Conservation (phyloP, 2,329 filamentous ascomycete genomes). For the Epichloe baconii region DNA sequence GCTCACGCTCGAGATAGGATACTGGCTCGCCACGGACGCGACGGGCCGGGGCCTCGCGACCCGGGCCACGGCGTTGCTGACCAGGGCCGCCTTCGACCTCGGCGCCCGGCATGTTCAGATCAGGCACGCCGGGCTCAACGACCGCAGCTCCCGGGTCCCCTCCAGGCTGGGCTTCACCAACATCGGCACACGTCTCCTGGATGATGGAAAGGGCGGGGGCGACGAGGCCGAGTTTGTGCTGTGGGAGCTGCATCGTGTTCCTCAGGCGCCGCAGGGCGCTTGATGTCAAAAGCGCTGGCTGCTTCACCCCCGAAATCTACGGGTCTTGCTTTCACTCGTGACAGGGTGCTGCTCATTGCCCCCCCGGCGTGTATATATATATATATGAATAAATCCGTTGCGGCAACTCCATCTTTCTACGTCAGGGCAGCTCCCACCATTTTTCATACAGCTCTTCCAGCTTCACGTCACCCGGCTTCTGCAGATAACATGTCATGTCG, state of each 20-base stretch:
- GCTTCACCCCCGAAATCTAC: too few relatives aligned
- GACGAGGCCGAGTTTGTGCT: neutral
- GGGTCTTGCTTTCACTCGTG: too few relatives aligned
- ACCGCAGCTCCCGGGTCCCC: constrained; percentile 6
- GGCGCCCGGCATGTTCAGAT: constrained; percentile 9
- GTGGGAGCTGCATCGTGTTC: neutral
- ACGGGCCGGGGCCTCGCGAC: constrained; percentile 10
- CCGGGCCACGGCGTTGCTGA: constrained; percentile 7
- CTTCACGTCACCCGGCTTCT: constrained; percentile 40
- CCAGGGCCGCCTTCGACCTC: constrained; percentile 6
- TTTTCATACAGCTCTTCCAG: constrained; percentile 51
- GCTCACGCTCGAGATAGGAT: constrained; percentile 8
- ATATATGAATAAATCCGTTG: too few relatives aligned
- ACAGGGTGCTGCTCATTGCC: too few relatives aligned
- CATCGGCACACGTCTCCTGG: neutral
- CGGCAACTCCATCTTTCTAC: neutral
- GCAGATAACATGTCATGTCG: constrained; percentile 53
- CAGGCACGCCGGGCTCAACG: constrained; percentile 7
- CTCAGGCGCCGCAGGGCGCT: too few relatives aligned
- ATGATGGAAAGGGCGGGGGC: neutral
- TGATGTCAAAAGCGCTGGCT: too few relatives aligned
- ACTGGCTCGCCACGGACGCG: constrained; percentile 9
- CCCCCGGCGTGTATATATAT: too few relatives aligned
- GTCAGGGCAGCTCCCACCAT: constrained; percentile 37
- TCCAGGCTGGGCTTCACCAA: constrained; percentile 5